phyloP scores from a whole-genome alignment of 768 basidiomycete species.

The Hygrophorus pudorinus region DNA sequence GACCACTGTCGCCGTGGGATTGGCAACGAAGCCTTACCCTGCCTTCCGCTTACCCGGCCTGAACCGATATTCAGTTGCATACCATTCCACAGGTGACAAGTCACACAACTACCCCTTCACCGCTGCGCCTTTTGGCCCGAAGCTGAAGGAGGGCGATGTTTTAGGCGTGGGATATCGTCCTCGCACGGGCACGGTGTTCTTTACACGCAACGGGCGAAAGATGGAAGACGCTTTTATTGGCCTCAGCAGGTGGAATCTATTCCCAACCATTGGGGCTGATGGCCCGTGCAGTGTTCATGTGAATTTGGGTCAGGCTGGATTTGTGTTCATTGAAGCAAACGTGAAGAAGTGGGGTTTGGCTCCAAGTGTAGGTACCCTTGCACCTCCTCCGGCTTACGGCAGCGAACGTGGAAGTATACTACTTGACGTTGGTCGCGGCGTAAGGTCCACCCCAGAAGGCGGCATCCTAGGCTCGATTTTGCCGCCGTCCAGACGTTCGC shows the following conservation, averaged over 20 bases:
- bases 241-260: slow-evolving; percentile 83
- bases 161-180: slow-evolving; percentile 95
- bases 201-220: slow-evolving; percentile 95
- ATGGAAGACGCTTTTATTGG: slow-evolving; percentile 94
- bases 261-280: slow-evolving; percentile 94
- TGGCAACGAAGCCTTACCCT: slow-evolving; percentile 97
- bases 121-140: slow-evolving; percentile 69
- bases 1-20: slow-evolving; percentile 84
- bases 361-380: slow-evolving; percentile 92
- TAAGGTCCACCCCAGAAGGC: slow-evolving; percentile 27
- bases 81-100: slow-evolving; percentile 95
- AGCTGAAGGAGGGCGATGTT: slow-evolving; percentile 89
- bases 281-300: slow-evolving; percentile 95
- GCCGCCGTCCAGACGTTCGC: slow-evolving; percentile 43
- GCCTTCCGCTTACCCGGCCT: slow-evolving; percentile 86
- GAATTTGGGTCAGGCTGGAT: slow-evolving; percentile 95
- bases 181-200: slow-evolving; percentile 96
- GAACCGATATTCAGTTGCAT: slow-evolving; percentile 83
- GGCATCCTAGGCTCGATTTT: slow-evolving; percentile 24
- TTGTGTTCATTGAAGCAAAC: slow-evolving; percentile 99
- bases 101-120: slow-evolving; percentile 97
- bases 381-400: slow-evolving; percentile 96
- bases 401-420: slow-evolving; percentile 95
- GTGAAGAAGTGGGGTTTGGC: slow-evolving; percentile 99
- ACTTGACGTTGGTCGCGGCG: slow-evolving; percentile 75